Conservation (phyloP, 225 moss, liverwort and hornwort species). For the Thuidium tamariscinum region DNA sequence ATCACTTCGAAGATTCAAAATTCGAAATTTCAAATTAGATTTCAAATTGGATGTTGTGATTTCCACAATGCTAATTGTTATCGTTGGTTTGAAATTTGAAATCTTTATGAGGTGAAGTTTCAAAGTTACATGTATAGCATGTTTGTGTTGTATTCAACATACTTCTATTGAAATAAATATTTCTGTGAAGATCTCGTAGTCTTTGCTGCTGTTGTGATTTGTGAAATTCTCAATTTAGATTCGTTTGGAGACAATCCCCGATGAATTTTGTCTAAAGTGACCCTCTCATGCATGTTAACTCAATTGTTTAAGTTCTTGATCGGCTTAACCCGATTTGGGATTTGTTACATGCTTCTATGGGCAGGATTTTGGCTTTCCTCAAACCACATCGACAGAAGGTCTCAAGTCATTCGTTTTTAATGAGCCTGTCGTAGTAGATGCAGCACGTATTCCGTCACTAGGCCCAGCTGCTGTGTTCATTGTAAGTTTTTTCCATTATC, state of each 20-base stretch:
- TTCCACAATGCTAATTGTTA: not conserved
- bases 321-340: not conserved
- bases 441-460: constrained; percentile 87
- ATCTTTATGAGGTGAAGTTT: not conserved
- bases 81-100: not conserved
- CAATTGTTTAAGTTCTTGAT: not conserved
- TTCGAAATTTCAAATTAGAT: not conserved
- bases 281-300: not conserved
- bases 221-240: not conserved
- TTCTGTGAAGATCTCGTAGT: not conserved
- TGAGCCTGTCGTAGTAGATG: constrained; percentile 94
- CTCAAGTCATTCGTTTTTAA: constrained; percentile 97
- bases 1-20: not conserved
- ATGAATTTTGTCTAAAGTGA: no score
- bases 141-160: not conserved
- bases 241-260: not conserved
- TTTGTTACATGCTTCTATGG: not conserved
- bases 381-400: constrained; percentile 91
- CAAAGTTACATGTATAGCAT: not conserved
- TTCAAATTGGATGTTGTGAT: not conserved
- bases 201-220: not conserved
- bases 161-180: not conserved
- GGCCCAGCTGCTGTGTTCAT: constrained; percentile 94
- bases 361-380: constrained; percentile 99
- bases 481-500: constrained; percentile 32